These are phyloP conservation scores for Yamadazyma sp. DNA, from an alignment of 1,139 yeast species.

Conservation along the genomic window DNA sequence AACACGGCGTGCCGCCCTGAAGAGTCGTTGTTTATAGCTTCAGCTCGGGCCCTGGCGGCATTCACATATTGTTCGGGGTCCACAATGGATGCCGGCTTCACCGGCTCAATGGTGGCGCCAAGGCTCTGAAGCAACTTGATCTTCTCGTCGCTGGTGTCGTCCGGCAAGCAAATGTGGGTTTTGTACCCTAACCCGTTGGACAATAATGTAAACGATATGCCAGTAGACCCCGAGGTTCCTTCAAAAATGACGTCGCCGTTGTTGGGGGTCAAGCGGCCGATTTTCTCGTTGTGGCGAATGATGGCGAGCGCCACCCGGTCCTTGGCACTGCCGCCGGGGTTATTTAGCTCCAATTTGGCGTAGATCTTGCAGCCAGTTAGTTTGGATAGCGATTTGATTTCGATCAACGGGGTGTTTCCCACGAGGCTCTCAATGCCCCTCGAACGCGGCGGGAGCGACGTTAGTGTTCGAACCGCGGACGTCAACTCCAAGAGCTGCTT, in stretches of 20 bases:
- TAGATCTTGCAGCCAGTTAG: slow-evolving; percentile 79
- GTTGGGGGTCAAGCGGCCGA: slow-evolving; percentile 59
- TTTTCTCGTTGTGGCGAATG: slow-evolving; percentile 62
- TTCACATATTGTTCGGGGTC: slow-evolving; percentile 93
- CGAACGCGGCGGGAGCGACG: slow-evolving; percentile 30
- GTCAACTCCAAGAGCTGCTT: background rate
- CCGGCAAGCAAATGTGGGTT: slow-evolving; percentile 92
- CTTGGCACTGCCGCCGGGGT: slow-evolving; percentile 96
- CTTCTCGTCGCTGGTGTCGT: slow-evolving; percentile 88
- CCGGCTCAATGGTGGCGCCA: slow-evolving; percentile 87
- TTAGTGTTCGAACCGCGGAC: slow-evolving; percentile 9
- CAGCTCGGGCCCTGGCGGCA: slow-evolving; percentile 71
- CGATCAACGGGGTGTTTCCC: slow-evolving; percentile 89
- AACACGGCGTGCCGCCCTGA: slow-evolving; percentile 61
- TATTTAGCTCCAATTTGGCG: slow-evolving; percentile 82
- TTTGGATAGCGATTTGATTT: slow-evolving; percentile 68
- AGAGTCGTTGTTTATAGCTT: slow-evolving; percentile 45
- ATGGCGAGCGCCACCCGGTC: slow-evolving; percentile 92
- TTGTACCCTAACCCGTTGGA: slow-evolving; percentile 86
- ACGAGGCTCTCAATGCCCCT: slow-evolving; percentile 57
- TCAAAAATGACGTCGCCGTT: slow-evolving; percentile 71
- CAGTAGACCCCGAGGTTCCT: slow-evolving; percentile 96
- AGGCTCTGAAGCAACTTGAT: slow-evolving; percentile 64
- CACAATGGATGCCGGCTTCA: slow-evolving; percentile 92
- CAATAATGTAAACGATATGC: slow-evolving; percentile 86